Base-by-base conservation (phyloP, 805 yeast genomes). In the Candida dajiaensis region DNA sequence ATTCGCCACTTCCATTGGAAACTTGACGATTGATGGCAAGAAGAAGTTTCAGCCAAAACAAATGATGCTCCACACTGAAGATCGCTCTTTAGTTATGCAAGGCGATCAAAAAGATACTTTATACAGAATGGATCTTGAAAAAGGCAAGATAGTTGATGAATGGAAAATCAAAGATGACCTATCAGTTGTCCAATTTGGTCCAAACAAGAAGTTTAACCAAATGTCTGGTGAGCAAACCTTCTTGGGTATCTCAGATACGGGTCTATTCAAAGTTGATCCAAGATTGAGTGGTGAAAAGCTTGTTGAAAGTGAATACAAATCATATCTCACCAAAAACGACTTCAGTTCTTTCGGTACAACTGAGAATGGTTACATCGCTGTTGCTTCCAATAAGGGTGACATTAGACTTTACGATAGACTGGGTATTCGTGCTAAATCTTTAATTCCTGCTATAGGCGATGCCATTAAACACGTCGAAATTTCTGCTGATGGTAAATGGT, bases 71-170 rank as follows among this genome's bases (percentile, higher is more conserved):
- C 95, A 88, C 59, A 77, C 78, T 56, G 81, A 80, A 53, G 97
- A 89, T 66, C 70, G 78, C 22, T 64, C 78, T 0, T 73, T 89
- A 73, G 70, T 89, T 25, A 59, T 89, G 54, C 87, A 83, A 56
- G 81, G 78, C 57, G 68, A 71, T 58, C 58, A 63, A 4, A 66
- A 72, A 20, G 67, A 71, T 38, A 72, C 69, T 26, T 61, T 89
- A 41, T 86, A 74, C 66, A 77, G 79, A 54, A 77, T 89, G 89
- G 97, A 89, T 67, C 65, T 89, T 42, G 85, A 78, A 58, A 74
- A 80, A 47, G 97, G 96, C 13, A 71, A 81, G 58, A 74, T 89
- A 44, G 84, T 89, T n/a, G 96, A 89, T 61, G 94, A 87, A 59
- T 89, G 95, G 94, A 67, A 74, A 31, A 71, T 85, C 19, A 74